A percentile compares a stretch with the other conserved stretches of the same genome.
phyloP scores from a whole-genome alignment of 768 basidiomycete species.

The Hebeloma cylindrosporum region DNA sequence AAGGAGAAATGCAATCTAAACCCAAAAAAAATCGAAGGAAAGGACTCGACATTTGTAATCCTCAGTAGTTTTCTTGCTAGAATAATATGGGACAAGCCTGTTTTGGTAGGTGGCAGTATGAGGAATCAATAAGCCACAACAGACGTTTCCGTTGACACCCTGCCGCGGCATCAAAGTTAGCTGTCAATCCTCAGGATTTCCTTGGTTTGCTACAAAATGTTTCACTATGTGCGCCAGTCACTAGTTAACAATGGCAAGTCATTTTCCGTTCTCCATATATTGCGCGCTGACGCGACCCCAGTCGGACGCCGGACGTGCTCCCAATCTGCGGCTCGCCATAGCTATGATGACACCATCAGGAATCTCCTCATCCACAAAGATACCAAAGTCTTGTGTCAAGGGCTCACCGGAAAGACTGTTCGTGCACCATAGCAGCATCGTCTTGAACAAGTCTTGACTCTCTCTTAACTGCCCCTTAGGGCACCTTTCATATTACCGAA shows the following conservation, averaged over 20 bases:
- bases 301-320: conserved; percentile 81
- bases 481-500: conserved; percentile 94
- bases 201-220: conserved; percentile 42
- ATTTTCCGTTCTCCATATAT: background rate
- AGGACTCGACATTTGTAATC: conserved; percentile 9
- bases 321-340: conserved; percentile 66
- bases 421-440: conserved; percentile 20
- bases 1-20: conserved; percentile 42
- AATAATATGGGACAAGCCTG: conserved; percentile 3
- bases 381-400: conserved; percentile 92
- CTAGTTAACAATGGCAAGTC: conserved; percentile 51
- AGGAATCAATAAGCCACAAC: conserved; percentile 11
- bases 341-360: conserved; percentile 86
- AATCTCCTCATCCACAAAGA: conserved; percentile 94
- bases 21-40: conserved; percentile 9
- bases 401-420: conserved; percentile 94
- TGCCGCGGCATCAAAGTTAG: conserved; percentile 4
- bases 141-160: background rate
- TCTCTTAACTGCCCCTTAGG: conserved; percentile 47
- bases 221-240: conserved; percentile 61
- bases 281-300: conserved; percentile 18
- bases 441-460: background rate
- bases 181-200: conserved; percentile 14
- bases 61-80: conserved; percentile 13
- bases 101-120: conserved; percentile 3